phyloP scores from a whole-genome alignment of 2,329 filamentous ascomycete species.

The Sclerotinia trifoliorum region DNA sequence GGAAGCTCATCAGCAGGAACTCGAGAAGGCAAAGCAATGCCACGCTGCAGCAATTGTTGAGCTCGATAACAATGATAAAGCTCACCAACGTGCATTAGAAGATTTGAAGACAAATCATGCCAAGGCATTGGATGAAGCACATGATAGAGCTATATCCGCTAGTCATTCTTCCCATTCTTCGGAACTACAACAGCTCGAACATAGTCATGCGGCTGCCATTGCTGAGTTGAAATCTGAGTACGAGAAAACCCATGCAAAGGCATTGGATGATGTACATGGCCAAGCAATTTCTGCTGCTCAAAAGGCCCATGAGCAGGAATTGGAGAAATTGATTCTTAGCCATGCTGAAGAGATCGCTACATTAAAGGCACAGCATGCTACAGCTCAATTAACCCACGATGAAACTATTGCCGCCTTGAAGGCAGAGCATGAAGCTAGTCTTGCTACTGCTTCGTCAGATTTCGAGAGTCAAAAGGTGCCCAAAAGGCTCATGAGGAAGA shows the following conservation, averaged over 20 bases:
- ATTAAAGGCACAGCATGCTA: conserved; percentile 48
- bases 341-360: conserved; percentile 46
- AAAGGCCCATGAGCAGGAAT: conserved; percentile 49
- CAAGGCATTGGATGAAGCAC: conserved; percentile 57
- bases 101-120: conserved; percentile 56
- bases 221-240: conserved; percentile 46
- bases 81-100: conserved; percentile 55
- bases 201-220: conserved; percentile 49
- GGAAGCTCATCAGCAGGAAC: conserved; percentile 30
- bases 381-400: conserved; percentile 54
- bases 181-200: conserved; percentile 55
- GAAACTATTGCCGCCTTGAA: conserved; percentile 47
- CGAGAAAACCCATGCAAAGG: conserved; percentile 54
- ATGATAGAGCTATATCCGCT: conserved; percentile 49
- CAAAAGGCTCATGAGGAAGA: conserved; percentile 50
- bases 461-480: conserved; percentile 36
- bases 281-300: conserved; percentile 49
- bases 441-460: not conserved
- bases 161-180: conserved; percentile 50
- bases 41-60: conserved; percentile 35
- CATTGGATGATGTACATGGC: conserved; percentile 56
- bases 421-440: not conserved
- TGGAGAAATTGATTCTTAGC: conserved; percentile 55
- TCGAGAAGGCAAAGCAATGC: conserved; percentile 34
- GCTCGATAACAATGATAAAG: conserved; percentile 49